These are phyloP conservation scores for Cyclotella choctawhatcheeana DNA, from an alignment of 108 stramenopile species.

Conservation along the genomic window DNA sequence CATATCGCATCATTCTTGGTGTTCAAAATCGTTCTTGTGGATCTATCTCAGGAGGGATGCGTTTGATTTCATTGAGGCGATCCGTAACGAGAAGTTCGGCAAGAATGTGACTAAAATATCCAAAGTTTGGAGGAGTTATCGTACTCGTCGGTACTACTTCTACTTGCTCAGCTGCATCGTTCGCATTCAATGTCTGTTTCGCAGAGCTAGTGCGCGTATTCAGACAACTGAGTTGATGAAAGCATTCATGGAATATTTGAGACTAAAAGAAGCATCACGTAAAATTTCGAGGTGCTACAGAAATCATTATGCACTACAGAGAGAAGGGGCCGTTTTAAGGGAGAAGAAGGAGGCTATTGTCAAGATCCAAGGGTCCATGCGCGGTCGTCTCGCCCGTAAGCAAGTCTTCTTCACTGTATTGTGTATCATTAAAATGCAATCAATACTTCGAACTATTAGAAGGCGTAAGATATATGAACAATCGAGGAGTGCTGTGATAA, in stretches of 20 bases:
- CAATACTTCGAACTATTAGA: constrained; percentile 19
- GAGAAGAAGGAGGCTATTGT: constrained; percentile 33
- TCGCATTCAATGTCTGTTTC: constrained; percentile 39
- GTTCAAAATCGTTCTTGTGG: too few species aligned
- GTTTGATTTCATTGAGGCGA: constrained; percentile 64
- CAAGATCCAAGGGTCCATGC: constrained; percentile 42
- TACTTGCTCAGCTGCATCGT: constrained; percentile 18
- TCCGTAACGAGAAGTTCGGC: constrained; percentile 54
- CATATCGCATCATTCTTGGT: too few species aligned
- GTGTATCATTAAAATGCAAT: constrained; percentile 37
- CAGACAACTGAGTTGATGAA: constrained; percentile 39
- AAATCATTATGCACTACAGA: constrained; percentile 28
- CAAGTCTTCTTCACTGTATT: constrained; percentile 24
- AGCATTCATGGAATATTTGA: constrained; percentile 27
- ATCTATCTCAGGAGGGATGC: too few species aligned
- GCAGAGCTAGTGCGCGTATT: constrained; percentile 29
- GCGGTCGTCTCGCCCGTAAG: constrained; percentile 43
- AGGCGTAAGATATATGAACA: constrained; percentile 22
- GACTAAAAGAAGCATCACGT: constrained; percentile 40
- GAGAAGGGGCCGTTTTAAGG: constrained; percentile 42
- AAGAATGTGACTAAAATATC: constrained; percentile 44
- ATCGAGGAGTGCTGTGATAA: constrained; percentile 25
- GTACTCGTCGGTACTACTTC: constrained; percentile 16
- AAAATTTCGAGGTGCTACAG: constrained; percentile 44
- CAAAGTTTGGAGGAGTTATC: constrained; percentile 44